A percentile compares a stretch with the other conserved stretches of the same genome.
phyloP scores from a whole-genome alignment of 1,284 basidiomycete genomes.

The Ganoderma leucocontextum region DNA sequence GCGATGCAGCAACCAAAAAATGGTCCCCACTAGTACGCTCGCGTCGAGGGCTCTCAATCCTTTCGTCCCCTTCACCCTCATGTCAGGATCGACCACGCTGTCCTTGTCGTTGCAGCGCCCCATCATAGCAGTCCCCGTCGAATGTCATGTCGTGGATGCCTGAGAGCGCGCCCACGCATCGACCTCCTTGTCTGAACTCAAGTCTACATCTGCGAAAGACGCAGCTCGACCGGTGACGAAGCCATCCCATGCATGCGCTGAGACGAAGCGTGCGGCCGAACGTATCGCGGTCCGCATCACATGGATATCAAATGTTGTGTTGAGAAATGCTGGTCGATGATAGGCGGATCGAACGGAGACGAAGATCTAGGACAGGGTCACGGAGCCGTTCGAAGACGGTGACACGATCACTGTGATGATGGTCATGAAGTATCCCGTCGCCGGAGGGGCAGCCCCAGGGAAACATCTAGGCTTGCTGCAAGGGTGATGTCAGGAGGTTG shows the following conservation, averaged over 20 bases:
- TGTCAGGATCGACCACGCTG: constrained; percentile 39
- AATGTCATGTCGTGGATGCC: constrained; percentile 28
- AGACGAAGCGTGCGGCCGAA: constrained; percentile 41
- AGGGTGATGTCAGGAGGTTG: not conserved
- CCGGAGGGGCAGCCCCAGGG: constrained; percentile 27
- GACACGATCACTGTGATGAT: constrained; percentile 11
- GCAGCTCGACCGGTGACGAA: constrained; percentile 40
- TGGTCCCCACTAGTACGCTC: constrained; percentile 38
- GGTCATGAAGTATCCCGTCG: constrained; percentile 14
- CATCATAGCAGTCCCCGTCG: constrained; percentile 40
- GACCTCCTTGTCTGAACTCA: constrained; percentile 33
- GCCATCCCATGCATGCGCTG: constrained; percentile 45
- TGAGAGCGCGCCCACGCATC: constrained; percentile 19
- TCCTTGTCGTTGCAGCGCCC: constrained; percentile 21
- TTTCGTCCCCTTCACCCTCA: constrained; percentile 36
- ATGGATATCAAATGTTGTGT: constrained; percentile 47
- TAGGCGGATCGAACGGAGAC: constrained; percentile 49
- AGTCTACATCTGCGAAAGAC: constrained; percentile 41
- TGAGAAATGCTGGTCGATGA: constrained; percentile 48
- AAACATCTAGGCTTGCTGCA: constrained; percentile 11
- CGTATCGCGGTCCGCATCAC: constrained; percentile 45
- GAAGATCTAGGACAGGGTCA: constrained; percentile 34
- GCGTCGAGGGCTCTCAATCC: constrained; percentile 42
- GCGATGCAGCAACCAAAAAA: not conserved
- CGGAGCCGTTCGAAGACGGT: constrained; percentile 41